Percentiles rank a stretch among this genome's conserved stretches.
Conservation (phyloP, 495 filamentous ascomycete species). For the Pyronema domesticum region DNA sequence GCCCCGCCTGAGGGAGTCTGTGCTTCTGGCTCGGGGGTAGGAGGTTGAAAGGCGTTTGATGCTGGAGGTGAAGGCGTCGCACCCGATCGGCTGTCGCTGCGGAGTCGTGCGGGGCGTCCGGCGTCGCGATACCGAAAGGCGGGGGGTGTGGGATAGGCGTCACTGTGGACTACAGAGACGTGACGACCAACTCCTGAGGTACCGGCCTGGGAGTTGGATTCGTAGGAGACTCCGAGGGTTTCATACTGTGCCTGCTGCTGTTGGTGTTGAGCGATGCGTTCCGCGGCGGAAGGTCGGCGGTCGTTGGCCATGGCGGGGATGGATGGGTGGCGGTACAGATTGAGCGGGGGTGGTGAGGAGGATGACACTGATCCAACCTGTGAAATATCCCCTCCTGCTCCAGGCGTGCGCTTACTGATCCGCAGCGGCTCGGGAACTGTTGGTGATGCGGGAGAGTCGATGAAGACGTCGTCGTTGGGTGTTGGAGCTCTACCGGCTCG, state of each 20-base stretch:
- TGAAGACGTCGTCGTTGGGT: conserved; percentile 53
- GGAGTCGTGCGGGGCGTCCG: conserved; percentile 51
- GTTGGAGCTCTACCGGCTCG: not conserved
- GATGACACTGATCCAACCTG: conserved; percentile 27
- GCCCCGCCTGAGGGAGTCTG: conserved; percentile 21
- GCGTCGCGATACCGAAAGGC: conserved; percentile 45
- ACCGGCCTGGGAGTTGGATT: conserved; percentile 12
- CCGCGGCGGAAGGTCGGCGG: conserved; percentile 18
- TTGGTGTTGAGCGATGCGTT: conserved; percentile 24
- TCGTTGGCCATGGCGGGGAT: not conserved
- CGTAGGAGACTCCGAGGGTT: conserved; percentile 5
- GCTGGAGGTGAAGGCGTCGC: conserved; percentile 24
- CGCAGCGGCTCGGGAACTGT: conserved; percentile 42
- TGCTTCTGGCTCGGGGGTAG: conserved; percentile 29
- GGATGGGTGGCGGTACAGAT: conserved; percentile 11
- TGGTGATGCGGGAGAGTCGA: conserved; percentile 30
- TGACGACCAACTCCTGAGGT: conserved; percentile 17
- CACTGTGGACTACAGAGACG: conserved; percentile 26
- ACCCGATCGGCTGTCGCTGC: conserved; percentile 34
- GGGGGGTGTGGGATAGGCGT: conserved; percentile 35
- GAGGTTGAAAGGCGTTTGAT: conserved; percentile 28
- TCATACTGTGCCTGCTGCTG: conserved; percentile 27
- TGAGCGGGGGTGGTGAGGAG: conserved; percentile 8
- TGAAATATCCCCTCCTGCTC: not conserved
- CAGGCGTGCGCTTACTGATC: conserved; percentile 49